Percentiles rank a stretch among this genome's conserved stretches.
phyloP scores from a whole-genome alignment of 176 grass and related monocot species.

The Coix lacrymajobi region DNA sequence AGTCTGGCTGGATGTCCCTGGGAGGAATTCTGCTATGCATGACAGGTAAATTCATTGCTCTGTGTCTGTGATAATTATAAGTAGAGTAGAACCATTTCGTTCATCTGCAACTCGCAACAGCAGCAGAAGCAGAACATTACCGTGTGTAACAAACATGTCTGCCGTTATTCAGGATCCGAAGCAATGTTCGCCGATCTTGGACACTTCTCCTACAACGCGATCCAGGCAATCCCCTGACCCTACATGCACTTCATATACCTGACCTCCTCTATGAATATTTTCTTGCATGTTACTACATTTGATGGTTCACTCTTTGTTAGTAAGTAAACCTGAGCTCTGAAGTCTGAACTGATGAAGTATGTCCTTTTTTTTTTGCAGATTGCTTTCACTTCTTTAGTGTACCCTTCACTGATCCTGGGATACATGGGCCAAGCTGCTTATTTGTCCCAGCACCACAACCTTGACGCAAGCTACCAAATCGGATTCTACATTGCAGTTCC shows the following conservation, averaged over 20 bases:
- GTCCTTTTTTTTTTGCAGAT: constrained; percentile 37
- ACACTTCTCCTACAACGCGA: constrained; percentile 89
- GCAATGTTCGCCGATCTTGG: constrained; percentile 99
- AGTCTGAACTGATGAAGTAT: constrained; percentile 7
- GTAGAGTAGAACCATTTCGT: not conserved
- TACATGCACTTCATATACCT: not conserved
- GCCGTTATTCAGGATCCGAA: constrained; percentile 68
- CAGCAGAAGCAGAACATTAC: not conserved
- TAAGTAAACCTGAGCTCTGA: not conserved
- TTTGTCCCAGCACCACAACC: constrained; percentile 67
- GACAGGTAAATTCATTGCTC: constrained; percentile 49
- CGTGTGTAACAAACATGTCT: not conserved
- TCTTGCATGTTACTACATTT: too few relatives aligned
- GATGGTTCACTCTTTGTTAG: not conserved
- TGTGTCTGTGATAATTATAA: too few relatives aligned
- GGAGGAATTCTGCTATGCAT: constrained; percentile 94
- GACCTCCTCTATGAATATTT: not conserved
- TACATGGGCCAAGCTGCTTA: constrained; percentile 99
- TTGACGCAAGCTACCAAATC: constrained; percentile 71
- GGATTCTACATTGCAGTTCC: constrained; percentile 96
- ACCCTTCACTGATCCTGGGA: constrained; percentile 82
- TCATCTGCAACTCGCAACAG: not conserved
- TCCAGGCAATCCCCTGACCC: constrained; percentile 51
- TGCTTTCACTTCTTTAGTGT: constrained; percentile 86
- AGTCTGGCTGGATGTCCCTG: constrained; percentile 90